phyloP scores from a whole-genome alignment of 768 basidiomycete genomes.

The Symmetrospora coprosmae region DNA sequence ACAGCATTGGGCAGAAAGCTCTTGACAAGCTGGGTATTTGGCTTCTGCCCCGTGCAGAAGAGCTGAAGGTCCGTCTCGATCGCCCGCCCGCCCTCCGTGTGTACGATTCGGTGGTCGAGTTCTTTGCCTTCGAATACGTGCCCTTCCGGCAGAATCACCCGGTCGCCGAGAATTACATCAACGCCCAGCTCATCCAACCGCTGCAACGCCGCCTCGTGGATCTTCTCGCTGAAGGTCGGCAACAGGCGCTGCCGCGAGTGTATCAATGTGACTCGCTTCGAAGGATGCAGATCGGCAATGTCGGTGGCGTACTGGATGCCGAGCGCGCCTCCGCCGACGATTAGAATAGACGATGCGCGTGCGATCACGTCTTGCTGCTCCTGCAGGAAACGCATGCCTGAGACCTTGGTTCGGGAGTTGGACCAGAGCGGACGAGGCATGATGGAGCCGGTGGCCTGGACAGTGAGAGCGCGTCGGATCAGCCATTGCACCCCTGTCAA shows the following conservation, averaged over 20 bases:
- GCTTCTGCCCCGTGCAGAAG: conserved; percentile 33
- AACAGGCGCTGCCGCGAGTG: conserved; percentile 32
- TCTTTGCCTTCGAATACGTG: conserved; percentile 19
- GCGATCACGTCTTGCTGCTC: conserved; percentile 23
- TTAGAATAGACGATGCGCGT: conserved; percentile 23
- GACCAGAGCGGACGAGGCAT: conserved; percentile 29
- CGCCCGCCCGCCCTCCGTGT: background rate
- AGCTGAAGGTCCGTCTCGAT: conserved; percentile 18
- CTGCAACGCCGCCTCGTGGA: conserved; percentile 27
- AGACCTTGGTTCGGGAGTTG: conserved; percentile 24
- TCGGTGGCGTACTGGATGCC: conserved; percentile 34
- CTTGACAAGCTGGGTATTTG: conserved; percentile 29
- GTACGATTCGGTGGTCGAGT: background rate
- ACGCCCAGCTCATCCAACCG: conserved; percentile 31
- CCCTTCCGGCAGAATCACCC: conserved; percentile 24
- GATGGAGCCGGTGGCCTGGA: conserved; percentile 30
- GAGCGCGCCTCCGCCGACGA: conserved; percentile 32
- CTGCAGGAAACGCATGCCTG: conserved; percentile 27
- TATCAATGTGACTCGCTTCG: conserved; percentile 31
- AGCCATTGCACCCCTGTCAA: too few relatives aligned
- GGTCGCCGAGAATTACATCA: conserved; percentile 29
- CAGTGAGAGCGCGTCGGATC: too few relatives aligned
- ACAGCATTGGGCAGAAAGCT: conserved; percentile 11
- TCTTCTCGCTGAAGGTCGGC: conserved; percentile 27
- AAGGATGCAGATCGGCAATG: conserved; percentile 19